Base-by-base conservation (phyloP, 345 rosid genomes). In the Syzygium aromaticum region DNA sequence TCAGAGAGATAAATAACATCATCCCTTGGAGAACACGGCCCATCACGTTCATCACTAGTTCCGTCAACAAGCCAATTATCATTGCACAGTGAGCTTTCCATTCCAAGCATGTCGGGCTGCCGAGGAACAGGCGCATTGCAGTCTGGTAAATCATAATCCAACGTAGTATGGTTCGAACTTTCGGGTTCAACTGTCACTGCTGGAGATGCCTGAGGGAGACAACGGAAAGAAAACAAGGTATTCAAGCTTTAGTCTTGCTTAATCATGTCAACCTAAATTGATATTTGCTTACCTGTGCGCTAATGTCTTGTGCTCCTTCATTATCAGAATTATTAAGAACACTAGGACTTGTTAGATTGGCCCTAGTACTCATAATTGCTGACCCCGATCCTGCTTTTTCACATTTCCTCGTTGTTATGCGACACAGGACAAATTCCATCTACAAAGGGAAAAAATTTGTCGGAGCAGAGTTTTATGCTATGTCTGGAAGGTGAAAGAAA, bases 391-490 rank as follows among this genome's bases (percentile, higher is more conserved):
- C 46, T 3, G 80, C 46, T 9, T 67, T 67, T 17, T 8, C 80
- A 67, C 80, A 67, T 33, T 67, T 33, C 80, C 80, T 67, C 13
- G 33, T 33, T 19, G 12, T 67, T 67, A 67, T 67, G 46, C 8
- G 80, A 67, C 80, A 67, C 25, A 67, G 80, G 80, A 67, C 80
- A 67, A 67, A 67, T 67, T 8, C 80, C 78, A 40, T 4, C 80
- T 67, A 40, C 80, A 4, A 67, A 30, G 33, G 15, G 16, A 3
- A 30, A 30, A 64, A 64, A 16, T 0, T 5, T 30, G 46, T 17
- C 10, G 25, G 25, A 67, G 40, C 78, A 33, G 78, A 67, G 78
- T 67, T 33, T 67, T 33, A 67, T 67, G 23, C 78, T 17, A 46
- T 8, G 46, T 67, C 17, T 30, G 46, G 40, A 67, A 67, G 78